Evolutionary conservation across 345 rosid species (phyloP).

Genomic region (Ceriops decandra): DNA sequence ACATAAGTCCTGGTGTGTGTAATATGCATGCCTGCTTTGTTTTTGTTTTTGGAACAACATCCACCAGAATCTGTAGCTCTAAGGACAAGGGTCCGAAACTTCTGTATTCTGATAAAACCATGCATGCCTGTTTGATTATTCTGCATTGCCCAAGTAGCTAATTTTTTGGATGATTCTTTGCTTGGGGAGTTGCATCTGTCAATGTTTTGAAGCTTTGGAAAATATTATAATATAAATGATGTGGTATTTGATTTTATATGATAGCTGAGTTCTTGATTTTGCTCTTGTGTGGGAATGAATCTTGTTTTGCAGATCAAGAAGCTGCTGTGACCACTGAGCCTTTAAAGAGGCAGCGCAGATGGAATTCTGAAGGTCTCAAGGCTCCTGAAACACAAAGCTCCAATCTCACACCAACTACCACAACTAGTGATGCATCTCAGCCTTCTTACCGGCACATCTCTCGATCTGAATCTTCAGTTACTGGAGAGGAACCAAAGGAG

Average conservation of each 20-base stretch:
- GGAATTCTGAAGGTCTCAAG: constrained; percentile 73
- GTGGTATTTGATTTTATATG: neutral
- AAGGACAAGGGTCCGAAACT: neutral
- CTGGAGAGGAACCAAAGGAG: constrained; percentile 72
- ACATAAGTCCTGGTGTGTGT: no score
- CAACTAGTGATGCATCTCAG: constrained; percentile 46
- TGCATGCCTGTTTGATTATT: no score
- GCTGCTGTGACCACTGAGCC: constrained; percentile 55
- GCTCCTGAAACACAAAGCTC: constrained; percentile 54
- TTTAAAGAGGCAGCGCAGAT: constrained; percentile 76
- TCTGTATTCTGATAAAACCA: neutral
- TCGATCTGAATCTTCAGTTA: constrained; percentile 57
- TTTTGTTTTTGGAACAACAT: no score
- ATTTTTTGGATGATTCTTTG: neutral
- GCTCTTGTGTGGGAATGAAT: neutral
- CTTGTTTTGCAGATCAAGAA: constrained; percentile 58
- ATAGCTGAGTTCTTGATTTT: neutral
- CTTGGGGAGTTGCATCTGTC: neutral
- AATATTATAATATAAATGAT: neutral
- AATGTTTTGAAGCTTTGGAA: neutral
- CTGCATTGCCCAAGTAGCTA: no score
- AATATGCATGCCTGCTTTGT: no score
- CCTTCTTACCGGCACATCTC: constrained; percentile 54
- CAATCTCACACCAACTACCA: constrained; percentile 43
- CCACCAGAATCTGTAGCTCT: neutral